Conservation (phyloP, 2,329 filamentous ascomycete species). For the Tolypocladium album region DNA sequence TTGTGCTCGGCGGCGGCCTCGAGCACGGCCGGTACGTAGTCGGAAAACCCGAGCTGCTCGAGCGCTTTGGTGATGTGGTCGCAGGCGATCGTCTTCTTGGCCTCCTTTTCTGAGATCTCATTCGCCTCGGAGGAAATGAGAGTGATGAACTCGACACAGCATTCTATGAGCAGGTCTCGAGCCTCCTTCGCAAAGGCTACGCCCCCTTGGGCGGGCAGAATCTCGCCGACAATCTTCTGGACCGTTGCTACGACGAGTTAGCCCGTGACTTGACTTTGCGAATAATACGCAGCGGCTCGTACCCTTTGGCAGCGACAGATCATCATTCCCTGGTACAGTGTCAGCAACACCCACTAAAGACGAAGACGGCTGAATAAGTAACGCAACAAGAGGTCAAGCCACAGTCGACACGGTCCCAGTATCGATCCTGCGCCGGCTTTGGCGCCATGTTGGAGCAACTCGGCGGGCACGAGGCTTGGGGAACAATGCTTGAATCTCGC, state of each 20-base stretch:
- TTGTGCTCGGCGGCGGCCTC: conserved; percentile 87
- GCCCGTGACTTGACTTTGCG: conserved; percentile 1
- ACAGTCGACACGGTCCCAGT: conserved; percentile 15
- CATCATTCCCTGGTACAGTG: conserved; percentile 44
- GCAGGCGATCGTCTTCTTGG: conserved; percentile 97
- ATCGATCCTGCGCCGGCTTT: conserved; percentile 11
- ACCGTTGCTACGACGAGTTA: conserved; percentile 45
- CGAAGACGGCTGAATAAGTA: not conserved
- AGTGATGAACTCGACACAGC: conserved; percentile 98
- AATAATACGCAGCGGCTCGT: conserved; percentile 10
- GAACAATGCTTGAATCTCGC: not conserved
- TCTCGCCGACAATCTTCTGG: conserved; percentile 88
- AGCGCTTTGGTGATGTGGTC: conserved; percentile 96
- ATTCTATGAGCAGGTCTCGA: conserved; percentile 90
- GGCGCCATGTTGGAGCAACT: not conserved
- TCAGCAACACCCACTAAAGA: conserved; percentile 18
- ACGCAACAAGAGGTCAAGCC: conserved; percentile 9
- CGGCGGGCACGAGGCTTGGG: not conserved
- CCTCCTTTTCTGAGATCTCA: conserved; percentile 96
- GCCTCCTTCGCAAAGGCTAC: conserved; percentile 91
- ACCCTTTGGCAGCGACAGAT: conserved; percentile 56
- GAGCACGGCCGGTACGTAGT: conserved; percentile 81
- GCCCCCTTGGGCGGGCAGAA: conserved; percentile 64
- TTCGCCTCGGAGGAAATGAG: conserved; percentile 98
- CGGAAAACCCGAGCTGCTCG: conserved; percentile 81